Evolutionary conservation across 805 yeast species (phyloP), one percentile per base, ranked within the genome.

Genomic region (Myxozyma neglecta): DNA sequence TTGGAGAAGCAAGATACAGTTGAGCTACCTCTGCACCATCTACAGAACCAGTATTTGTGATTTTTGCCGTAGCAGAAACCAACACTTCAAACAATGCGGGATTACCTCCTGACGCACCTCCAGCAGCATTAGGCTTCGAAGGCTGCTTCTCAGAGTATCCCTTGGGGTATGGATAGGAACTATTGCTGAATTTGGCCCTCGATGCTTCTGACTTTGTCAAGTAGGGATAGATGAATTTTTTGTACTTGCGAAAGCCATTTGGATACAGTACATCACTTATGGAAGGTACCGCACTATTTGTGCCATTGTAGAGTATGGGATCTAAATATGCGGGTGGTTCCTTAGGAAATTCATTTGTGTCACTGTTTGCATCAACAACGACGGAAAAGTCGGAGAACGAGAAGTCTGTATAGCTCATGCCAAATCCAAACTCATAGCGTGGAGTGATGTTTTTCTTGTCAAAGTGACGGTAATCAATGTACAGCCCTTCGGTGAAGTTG

Each of bases 391-490:
- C 74, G n/a, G 72, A 67, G 40, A 77, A 63, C 3, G 73, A 64
- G 63, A 74, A 77, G 47, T 75, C 76, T 3, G 87, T 76, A 69
- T 83, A 85, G 1, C 87, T 81, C 50, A 85, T 72, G 8, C 89
- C 89, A 73, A 70, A 83, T 3, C 88, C 89, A 71, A 85, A 85
- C 63, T 83, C 87, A 69, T 72, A 85, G 52, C 87, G 73, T 20
- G 88, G 87, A 64, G 77, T 77, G 47, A 84, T 80, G 58, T 81
- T 78, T 63, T 81, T 77, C 70, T 81, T 81, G 67, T 83, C 86
- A 71, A 84, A 85, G 68, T 79, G 81, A 53, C 83, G 74, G 74
- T 85, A 85, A 70, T 84, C 89, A 56, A 82, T 69, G 64, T 77
- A 81, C 29, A 81, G 73, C 54, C 81, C 85, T 24, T 81, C 76